Evolutionary conservation across 345 rosid species (phyloP).

Genomic region (Citrus sinensis): DNA sequence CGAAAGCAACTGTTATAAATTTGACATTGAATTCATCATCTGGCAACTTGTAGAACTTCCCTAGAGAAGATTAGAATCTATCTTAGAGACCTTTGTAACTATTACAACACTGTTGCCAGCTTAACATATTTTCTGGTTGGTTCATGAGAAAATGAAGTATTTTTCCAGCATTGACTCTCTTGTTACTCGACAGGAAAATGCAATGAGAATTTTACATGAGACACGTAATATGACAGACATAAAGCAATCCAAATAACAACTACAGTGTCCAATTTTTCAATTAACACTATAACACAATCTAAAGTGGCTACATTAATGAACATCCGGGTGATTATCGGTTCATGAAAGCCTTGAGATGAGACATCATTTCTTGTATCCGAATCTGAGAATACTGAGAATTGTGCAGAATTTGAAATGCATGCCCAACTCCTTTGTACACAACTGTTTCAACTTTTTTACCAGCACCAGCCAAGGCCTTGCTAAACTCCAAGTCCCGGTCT

Average conservation of each 20-base stretch:
- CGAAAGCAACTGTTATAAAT: not conserved
- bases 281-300: not conserved
- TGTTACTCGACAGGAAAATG: not conserved
- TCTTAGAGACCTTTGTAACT: not conserved
- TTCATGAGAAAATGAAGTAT: not conserved
- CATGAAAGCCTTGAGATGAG: constrained; percentile 53
- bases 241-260: not conserved
- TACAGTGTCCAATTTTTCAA: not conserved
- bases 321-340: constrained; percentile 11
- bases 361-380: constrained; percentile 56
- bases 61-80: not conserved
- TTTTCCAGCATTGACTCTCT: not conserved
- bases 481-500: constrained; percentile 58
- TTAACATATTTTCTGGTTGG: not conserved
- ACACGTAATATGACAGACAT: not conserved
- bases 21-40: not conserved
- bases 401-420: constrained; percentile 66
- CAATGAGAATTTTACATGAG: not conserved
- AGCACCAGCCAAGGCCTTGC: constrained; percentile 40
- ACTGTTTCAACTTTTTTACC: constrained; percentile 57
- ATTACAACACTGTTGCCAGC: not conserved
- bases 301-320: not conserved
- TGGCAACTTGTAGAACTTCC: not conserved
- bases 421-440: constrained; percentile 67
- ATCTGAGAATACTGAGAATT: constrained; percentile 37